Base-by-base conservation (phyloP, 305 asterid species). In the Fraxinus baroniana region DNA sequence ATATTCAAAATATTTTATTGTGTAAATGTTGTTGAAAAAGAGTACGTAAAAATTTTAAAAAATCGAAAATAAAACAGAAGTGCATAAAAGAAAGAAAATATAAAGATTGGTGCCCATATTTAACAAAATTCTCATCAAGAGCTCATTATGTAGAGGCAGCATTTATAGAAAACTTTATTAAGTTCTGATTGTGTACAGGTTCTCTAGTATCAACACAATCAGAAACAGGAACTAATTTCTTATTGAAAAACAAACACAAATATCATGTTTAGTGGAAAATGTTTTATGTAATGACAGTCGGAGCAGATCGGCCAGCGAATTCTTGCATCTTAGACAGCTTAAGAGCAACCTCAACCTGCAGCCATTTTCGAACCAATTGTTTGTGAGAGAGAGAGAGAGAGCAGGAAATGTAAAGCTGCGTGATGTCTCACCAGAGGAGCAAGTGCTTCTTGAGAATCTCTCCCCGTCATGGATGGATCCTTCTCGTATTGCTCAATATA, bases 401-500 rank as follows among this genome's bases (percentile, higher is more conserved):
- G 36, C 26, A 7, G 70, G 74, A 46, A 7, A 77, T 20, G 13
- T 7, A n/a, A 37, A 9, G 22, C 5, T 30, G 15, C 4, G 74
- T 5, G 20, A 39, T 36, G 37, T 70, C 93, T 86, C 78, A 94
- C 98, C 89, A 96, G 89, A 28, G 98, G 98, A 87, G 95, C 94
- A 84, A 95, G 99, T 39, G 99, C 97, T 0, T 94, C 97, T 36
- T 84, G 88, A 74, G 99, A 94, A 24, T 94, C 99, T 86, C 94
- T 87, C 68, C 98, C 97, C n/a, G 64, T 96, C 90, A 93, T 96
- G 79, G 93, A 88, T 24, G 98, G 52, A 83, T 93, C 97, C 80
- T 91, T 92, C 89, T 93, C 98, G 44, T 94, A 96, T 83, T 96
- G 99, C 88, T 96, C 98, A 33, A 96, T 93, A 88, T 96, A 96